Evolutionary conservation across 2,329 filamentous ascomycete genomes (phyloP).

Genomic region (Didymella glomerata): DNA sequence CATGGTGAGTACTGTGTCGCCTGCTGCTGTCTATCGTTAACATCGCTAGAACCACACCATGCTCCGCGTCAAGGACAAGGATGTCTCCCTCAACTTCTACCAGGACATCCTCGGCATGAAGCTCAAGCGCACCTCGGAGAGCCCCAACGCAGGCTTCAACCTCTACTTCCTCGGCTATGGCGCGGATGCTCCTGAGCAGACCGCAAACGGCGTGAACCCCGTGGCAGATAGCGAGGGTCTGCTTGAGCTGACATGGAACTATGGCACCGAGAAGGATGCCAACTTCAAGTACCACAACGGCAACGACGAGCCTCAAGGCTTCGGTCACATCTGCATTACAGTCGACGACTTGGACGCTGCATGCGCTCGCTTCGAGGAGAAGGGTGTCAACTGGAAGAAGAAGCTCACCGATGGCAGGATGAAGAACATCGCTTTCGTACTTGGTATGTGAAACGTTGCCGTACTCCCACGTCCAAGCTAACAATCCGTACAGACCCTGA

Average conservation of each 20-base stretch:
- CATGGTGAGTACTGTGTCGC: conserved; percentile 53
- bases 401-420: conserved; percentile 87
- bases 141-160: conserved; percentile 77
- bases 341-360: conserved; percentile 91
- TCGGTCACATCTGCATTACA: conserved; percentile 87
- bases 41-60: conserved; percentile 80
- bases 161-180: conserved; percentile 91
- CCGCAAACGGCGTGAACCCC: conserved; percentile 64
- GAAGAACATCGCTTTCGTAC: conserved; percentile 91
- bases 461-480: conserved; percentile 8
- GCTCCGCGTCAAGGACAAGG: conserved; percentile 82
- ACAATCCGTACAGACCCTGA: conserved; percentile 66
- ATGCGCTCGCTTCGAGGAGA: conserved; percentile 83
- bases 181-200: conserved; percentile 56
- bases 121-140: conserved; percentile 76
- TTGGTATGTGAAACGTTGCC: conserved; percentile 58
- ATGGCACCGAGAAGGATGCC: conserved; percentile 84
- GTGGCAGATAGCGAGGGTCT: conserved; percentile 79
- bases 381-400: conserved; percentile 93
- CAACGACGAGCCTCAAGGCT: conserved; percentile 90
- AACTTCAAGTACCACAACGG: conserved; percentile 90
- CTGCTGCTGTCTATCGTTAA: conserved; percentile 19
- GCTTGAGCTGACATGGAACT: conserved; percentile 88
- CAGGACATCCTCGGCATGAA: conserved; percentile 89
- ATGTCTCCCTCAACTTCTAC: conserved; percentile 60